Evolutionary conservation across 2,329 filamentous ascomycete species (phyloP).

Genomic region (Aureobasidium sp.): DNA sequence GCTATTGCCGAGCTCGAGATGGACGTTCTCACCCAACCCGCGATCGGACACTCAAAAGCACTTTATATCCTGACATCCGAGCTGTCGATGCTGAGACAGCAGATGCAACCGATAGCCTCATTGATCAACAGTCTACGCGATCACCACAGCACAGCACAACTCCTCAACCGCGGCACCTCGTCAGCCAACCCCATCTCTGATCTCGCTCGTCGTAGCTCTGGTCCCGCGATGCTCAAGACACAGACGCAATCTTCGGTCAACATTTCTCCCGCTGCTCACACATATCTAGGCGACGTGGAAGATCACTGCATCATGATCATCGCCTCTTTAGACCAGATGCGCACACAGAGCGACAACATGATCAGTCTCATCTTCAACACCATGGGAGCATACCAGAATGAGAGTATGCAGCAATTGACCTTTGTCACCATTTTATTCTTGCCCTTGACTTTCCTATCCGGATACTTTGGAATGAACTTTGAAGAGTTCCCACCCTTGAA

Average conservation of each 20-base stretch:
- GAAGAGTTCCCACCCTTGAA: slow-evolving; percentile 22
- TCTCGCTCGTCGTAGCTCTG: slow-evolving; percentile 17
- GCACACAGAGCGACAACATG: slow-evolving; percentile 64
- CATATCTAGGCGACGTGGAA: slow-evolving; percentile 81
- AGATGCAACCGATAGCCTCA: slow-evolving; percentile 72
- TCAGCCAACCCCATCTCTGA: slow-evolving; percentile 27
- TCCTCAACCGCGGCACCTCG: not conserved
- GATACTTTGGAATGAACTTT: slow-evolving; percentile 59
- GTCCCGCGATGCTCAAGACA: not conserved
- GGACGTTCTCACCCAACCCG: slow-evolving; percentile 73
- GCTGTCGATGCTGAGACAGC: slow-evolving; percentile 71
- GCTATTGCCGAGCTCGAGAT: slow-evolving; percentile 80
- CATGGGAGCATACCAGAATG: slow-evolving; percentile 80
- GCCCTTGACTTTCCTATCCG: slow-evolving; percentile 80
- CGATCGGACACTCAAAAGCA: slow-evolving; percentile 67
- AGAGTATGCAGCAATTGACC: slow-evolving; percentile 84
- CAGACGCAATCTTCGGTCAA: slow-evolving; percentile 50
- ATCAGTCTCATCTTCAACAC: slow-evolving; percentile 93
- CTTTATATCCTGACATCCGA: slow-evolving; percentile 70
- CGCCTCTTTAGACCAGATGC: slow-evolving; percentile 71
- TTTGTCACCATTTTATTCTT: slow-evolving; percentile 84
- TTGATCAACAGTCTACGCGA: slow-evolving; percentile 79
- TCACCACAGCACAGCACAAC: slow-evolving; percentile 41
- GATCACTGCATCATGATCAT: slow-evolving; percentile 82
- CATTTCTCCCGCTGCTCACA: slow-evolving; percentile 72